Evolutionary conservation across 202 grass and related monocot genomes (phyloP).

Genomic region (Schoenoplectus tabernaemontani): DNA sequence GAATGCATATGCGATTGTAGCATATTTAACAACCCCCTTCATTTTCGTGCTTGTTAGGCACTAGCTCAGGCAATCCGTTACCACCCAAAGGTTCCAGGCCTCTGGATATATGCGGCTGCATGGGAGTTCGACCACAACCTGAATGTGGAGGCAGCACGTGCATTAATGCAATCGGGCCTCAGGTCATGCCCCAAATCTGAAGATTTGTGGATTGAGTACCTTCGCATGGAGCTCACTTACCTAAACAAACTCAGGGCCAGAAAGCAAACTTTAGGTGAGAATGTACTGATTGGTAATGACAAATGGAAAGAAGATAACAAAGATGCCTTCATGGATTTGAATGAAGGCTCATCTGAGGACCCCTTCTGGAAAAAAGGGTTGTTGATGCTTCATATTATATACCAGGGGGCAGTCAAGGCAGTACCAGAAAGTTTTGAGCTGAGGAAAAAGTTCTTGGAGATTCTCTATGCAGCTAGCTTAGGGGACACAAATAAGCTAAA

Average conservation of each 20-base stretch:
- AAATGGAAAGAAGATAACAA: conserved; percentile 84
- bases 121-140: conserved; percentile 99
- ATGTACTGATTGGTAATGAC: conserved; percentile 39
- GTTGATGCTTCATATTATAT: conserved; percentile 75
- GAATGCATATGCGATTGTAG: neutral
- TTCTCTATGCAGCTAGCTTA: conserved; percentile 60
- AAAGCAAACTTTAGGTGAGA: conserved; percentile 72
- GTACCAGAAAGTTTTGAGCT: conserved; percentile 63
- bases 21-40: neutral
- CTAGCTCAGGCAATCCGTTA: conserved; percentile 74
- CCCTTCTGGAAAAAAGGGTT: conserved; percentile 77
- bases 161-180: conserved; percentile 85
- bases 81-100: conserved; percentile 83
- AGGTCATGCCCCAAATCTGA: conserved; percentile 75
- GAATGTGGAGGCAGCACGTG: conserved; percentile 78
- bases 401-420: conserved; percentile 60
- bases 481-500: conserved; percentile 69
- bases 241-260: conserved; percentile 87
- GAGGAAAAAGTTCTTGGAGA: conserved; percentile 66
- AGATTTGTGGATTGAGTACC: conserved; percentile 89
- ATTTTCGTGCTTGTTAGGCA: conserved; percentile 33
- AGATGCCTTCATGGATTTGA: conserved; percentile 45
- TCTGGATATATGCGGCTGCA: conserved; percentile 93
- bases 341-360: conserved; percentile 53
- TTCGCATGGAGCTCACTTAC: conserved; percentile 95